These are phyloP conservation scores for Pleurotus citrinopileatus DNA, from an alignment of 768 basidiomycete genomes.

Conservation along the genomic window DNA sequence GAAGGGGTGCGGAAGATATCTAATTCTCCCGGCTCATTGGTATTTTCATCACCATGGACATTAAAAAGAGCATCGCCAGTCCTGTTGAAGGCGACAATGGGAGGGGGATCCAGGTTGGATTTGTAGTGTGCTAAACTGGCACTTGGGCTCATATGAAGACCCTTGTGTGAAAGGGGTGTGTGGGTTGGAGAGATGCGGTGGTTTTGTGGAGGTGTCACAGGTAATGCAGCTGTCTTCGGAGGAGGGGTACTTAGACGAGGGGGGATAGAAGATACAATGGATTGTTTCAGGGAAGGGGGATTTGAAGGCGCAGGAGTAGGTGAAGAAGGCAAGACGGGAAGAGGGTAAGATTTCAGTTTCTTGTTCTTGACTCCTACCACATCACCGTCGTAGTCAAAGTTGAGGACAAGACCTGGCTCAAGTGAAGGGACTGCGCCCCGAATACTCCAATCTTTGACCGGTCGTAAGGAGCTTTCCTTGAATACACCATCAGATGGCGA, in stretches of 20 bases:
- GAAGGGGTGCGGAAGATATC: constrained; percentile 44
- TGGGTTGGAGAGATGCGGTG: constrained; percentile 49
- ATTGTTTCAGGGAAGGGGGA: background rate
- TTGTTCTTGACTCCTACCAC: constrained; percentile 13
- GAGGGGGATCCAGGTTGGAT: constrained; percentile 63
- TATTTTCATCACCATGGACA: constrained; percentile 17
- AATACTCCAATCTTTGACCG: constrained; percentile 43
- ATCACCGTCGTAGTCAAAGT: constrained; percentile 22
- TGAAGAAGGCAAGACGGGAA: constrained; percentile 43
- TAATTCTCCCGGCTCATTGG: constrained; percentile 13
- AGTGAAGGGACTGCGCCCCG: constrained; percentile 27
- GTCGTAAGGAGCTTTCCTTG: constrained; percentile 33
- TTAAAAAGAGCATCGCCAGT: constrained; percentile 16
- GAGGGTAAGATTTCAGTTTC: constrained; percentile 32
- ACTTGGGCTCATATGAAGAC: constrained; percentile 67
- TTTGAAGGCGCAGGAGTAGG: constrained; percentile 30
- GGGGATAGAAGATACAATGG: constrained; percentile 1
- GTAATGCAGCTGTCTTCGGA: constrained; percentile 18
- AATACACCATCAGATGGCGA: constrained; percentile 30
- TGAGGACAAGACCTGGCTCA: constrained; percentile 39
- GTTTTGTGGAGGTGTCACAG: constrained; percentile 17
- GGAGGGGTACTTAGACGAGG: constrained; percentile 4
- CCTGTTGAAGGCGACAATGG: constrained; percentile 26
- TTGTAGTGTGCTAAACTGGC: constrained; percentile 69
- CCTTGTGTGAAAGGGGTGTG: constrained; percentile 70